Conservation (phyloP, 306 rosid species). For the Ochetophila trinervis region DNA sequence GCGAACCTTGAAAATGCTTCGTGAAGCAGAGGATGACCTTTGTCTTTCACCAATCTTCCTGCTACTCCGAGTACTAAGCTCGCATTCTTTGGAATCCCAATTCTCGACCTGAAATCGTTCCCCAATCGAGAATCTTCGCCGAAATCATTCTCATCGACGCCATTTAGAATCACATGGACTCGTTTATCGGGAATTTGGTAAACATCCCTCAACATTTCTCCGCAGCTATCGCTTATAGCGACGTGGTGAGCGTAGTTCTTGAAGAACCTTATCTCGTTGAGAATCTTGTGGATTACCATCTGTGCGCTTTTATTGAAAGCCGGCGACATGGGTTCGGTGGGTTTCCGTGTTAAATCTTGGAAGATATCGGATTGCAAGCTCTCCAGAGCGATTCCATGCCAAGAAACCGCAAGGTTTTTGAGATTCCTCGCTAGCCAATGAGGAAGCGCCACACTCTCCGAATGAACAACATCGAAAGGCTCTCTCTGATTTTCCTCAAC, state of each 20-base stretch:
- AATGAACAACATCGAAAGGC: conserved; percentile 82
- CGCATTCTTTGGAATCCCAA: conserved; percentile 66
- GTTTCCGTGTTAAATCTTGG: conserved; percentile 66
- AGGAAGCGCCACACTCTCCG: conserved; percentile 95
- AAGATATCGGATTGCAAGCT: conserved; percentile 76
- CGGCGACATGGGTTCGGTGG: conserved; percentile 54
- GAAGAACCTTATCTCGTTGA: conserved; percentile 88
- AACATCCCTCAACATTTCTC: conserved; percentile 83
- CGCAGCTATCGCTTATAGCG: conserved; percentile 90
- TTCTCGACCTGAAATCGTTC: conserved; percentile 42
- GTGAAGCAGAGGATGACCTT: conserved; percentile 82
- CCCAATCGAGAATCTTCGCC: conserved; percentile 50
- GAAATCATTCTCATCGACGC: conserved; percentile 66
- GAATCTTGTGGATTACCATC: conserved; percentile 69
- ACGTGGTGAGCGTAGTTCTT: conserved; percentile 72
- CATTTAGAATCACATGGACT: conserved; percentile 90
- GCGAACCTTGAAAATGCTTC: conserved; percentile 72
- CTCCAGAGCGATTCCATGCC: conserved; percentile 97
- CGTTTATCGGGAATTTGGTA: conserved; percentile 76
- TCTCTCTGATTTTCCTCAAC: conserved; percentile 43
- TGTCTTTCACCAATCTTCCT: conserved; percentile 87
- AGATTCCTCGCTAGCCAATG: conserved; percentile 62
- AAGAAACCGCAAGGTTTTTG: conserved; percentile 79
- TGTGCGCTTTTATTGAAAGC: conserved; percentile 58
- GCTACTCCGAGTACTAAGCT: conserved; percentile 85